These are phyloP conservation scores for Lasiodiplodia citricola DNA, from an alignment of 2,329 filamentous ascomycete genomes.

Conservation along the genomic window DNA sequence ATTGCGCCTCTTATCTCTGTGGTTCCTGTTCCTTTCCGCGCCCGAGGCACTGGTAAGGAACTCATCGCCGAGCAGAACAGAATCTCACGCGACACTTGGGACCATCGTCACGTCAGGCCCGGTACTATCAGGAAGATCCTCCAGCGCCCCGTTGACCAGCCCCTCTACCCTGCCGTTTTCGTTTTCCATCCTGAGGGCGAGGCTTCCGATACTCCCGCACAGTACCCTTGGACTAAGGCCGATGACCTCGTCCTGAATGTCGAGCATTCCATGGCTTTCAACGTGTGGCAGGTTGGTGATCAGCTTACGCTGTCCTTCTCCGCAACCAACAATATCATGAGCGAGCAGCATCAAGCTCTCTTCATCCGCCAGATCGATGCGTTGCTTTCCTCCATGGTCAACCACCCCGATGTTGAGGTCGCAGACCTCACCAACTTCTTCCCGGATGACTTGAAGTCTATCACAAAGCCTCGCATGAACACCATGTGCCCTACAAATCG, in stretches of 20 bases:
- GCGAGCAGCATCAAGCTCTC: conserved; percentile 35
- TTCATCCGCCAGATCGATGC: conserved; percentile 40
- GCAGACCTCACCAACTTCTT: conserved; percentile 34
- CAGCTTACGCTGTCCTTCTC: conserved; percentile 36
- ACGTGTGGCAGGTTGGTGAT: conserved; percentile 37
- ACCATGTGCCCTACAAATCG: conserved; percentile 61
- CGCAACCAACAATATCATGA: conserved; percentile 35
- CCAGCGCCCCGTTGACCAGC: conserved; percentile 33
- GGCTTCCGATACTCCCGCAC: background rate
- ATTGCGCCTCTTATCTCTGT: conserved; percentile 43
- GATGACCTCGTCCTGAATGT: conserved; percentile 45
- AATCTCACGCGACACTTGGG: conserved; percentile 35
- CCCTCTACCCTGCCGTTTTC: conserved; percentile 42
- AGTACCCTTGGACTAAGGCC: conserved; percentile 36
- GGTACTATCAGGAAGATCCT: conserved; percentile 39
- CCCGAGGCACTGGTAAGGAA: conserved; percentile 34
- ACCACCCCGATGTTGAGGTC: conserved; percentile 35
- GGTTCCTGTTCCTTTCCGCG: conserved; percentile 41
- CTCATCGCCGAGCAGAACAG: conserved; percentile 35
- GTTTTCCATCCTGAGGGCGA: conserved; percentile 38
- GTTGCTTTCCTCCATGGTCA: conserved; percentile 37
- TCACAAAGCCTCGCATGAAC: conserved; percentile 63
- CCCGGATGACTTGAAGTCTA: conserved; percentile 58
- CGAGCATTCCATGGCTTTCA: conserved; percentile 50
- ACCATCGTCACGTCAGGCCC: conserved; percentile 38